Conservation (phyloP, 441 rosid genomes). For the Erysimum cheiri region DNA sequence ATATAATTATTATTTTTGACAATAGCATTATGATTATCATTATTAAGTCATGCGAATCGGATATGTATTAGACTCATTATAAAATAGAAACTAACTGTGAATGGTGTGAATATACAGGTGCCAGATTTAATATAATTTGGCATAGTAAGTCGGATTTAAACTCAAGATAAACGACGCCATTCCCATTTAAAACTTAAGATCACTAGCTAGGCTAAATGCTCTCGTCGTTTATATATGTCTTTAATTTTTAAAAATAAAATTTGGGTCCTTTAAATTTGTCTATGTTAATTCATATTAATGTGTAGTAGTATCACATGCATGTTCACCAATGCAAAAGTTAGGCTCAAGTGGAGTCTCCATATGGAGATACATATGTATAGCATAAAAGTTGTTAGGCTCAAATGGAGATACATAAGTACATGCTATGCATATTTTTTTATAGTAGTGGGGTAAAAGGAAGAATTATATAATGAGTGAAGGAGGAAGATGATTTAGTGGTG, state of each 20-base stretch:
- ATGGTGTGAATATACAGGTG: background rate
- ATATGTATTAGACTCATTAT: background rate
- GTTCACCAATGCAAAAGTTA: background rate
- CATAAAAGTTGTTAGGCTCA: background rate
- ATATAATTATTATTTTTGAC: background rate
- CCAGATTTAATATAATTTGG: too few relatives aligned
- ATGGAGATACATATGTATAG: too few relatives aligned
- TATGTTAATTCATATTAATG: background rate
- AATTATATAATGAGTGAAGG: background rate
- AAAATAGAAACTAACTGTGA: background rate
- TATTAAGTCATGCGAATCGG: background rate
- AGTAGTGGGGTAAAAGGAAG: background rate
- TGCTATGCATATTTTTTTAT: background rate
- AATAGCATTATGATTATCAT: too few relatives aligned
- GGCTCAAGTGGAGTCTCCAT: background rate
- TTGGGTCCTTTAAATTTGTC: too few relatives aligned
- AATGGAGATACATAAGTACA: background rate
- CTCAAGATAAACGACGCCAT: background rate
- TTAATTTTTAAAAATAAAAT: too few relatives aligned
- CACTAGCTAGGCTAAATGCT: background rate
- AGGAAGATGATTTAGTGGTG: background rate
- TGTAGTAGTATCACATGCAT: constrained; percentile 23
- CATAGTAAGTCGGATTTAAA: background rate
- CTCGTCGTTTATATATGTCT: background rate
- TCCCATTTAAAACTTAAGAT: background rate